phyloP scores from a whole-genome alignment of 805 yeast species.

The Candida rishiriensis region DNA sequence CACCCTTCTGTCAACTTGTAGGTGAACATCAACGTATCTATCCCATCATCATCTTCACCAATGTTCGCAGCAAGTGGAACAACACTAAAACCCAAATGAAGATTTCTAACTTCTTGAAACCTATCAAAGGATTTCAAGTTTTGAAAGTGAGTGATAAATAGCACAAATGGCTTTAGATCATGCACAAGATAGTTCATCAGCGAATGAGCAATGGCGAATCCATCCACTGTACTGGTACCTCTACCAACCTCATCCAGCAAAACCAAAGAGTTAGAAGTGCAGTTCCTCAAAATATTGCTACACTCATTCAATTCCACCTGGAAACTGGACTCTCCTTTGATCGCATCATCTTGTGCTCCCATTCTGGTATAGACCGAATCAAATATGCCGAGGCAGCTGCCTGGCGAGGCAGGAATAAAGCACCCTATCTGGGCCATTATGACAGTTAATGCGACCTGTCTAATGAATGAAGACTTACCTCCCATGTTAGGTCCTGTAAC shows the following conservation, averaged over 20 bases:
- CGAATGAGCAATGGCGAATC: conserved; percentile 75
- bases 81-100: conserved; percentile 60
- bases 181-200: conserved; percentile 56
- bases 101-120: conserved; percentile 45
- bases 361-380: conserved; percentile 52
- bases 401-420: conserved; percentile 65
- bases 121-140: conserved; percentile 49
- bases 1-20: conserved; percentile 47
- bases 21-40: conserved; percentile 44
- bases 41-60: conserved; percentile 17
- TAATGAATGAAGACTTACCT: conserved; percentile 74
- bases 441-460: conserved; percentile 65
- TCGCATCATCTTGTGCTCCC: conserved; percentile 79
- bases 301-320: conserved; percentile 74
- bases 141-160: conserved; percentile 86
- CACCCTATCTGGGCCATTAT: conserved; percentile 78
- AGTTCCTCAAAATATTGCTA: conserved; percentile 45
- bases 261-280: conserved; percentile 53
- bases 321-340: conserved; percentile 78
- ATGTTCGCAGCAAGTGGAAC: conserved; percentile 3
- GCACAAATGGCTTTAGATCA: conserved; percentile 45
- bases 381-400: conserved; percentile 51
- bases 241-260: conserved; percentile 75
- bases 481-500: conserved; percentile 91
- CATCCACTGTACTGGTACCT: conserved; percentile 69